phyloP scores from a whole-genome alignment of 768 basidiomycete species.

The Podaxis carcinomalis region DNA sequence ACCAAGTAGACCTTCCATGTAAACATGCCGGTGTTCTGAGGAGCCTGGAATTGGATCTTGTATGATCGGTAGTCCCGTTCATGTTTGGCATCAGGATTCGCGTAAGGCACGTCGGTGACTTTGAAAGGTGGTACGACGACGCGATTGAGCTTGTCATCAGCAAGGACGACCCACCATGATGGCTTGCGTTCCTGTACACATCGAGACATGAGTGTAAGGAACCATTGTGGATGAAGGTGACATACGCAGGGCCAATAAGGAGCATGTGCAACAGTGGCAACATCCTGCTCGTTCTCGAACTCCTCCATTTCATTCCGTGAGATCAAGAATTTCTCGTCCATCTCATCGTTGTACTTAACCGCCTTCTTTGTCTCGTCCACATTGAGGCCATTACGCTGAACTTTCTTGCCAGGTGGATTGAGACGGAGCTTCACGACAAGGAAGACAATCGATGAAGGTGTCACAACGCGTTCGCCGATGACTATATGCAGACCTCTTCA shows the following conservation, averaged over 20 bases:
- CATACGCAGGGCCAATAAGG: conserved; percentile 88
- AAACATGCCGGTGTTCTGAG: conserved; percentile 76
- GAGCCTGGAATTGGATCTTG: conserved; percentile 94
- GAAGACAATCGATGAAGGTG: conserved; percentile 85
- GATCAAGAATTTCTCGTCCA: conserved; percentile 67
- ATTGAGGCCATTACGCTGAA: conserved; percentile 35
- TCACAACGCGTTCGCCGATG: conserved; percentile 84
- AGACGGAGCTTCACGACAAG: conserved; percentile 82
- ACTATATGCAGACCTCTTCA: conserved; percentile 39
- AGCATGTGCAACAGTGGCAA: conserved; percentile 70
- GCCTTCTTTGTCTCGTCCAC: conserved; percentile 45
- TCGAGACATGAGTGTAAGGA: background rate
- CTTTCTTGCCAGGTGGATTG: conserved; percentile 41
- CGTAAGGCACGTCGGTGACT: conserved; percentile 74
- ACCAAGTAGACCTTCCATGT: conserved; percentile 85
- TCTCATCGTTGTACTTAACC: conserved; percentile 48
- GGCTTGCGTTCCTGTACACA: conserved; percentile 73
- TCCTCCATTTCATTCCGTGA: conserved; percentile 63
- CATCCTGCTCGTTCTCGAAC: conserved; percentile 32
- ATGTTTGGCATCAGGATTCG: conserved; percentile 32
- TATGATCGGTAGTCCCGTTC: conserved; percentile 72
- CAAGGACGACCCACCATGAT: conserved; percentile 88
- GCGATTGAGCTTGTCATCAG: conserved; percentile 79
- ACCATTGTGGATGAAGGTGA: conserved; percentile 6
- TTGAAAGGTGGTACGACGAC: conserved; percentile 85